Conservation (phyloP, 331 rosid species). For the Malus hybrid region DNA sequence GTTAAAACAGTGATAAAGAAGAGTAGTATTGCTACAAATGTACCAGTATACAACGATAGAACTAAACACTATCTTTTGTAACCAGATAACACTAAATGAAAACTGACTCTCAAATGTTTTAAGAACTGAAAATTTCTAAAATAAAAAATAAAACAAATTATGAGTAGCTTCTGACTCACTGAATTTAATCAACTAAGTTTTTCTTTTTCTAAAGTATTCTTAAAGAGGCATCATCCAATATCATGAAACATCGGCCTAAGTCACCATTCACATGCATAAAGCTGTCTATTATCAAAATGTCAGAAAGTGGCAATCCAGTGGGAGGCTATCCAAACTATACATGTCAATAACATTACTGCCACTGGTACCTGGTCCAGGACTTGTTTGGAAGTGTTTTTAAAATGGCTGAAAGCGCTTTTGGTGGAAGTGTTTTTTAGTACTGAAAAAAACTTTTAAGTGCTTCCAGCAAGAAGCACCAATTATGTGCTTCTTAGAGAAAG, state of each 20-base stretch:
- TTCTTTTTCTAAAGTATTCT: neutral
- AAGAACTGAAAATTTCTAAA: neutral
- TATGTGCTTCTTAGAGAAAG: too few species aligned
- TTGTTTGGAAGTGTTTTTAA: too few species aligned
- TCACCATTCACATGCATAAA: neutral
- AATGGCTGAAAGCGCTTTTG: too few species aligned
- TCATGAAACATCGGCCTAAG: neutral
- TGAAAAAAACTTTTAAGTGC: too few species aligned
- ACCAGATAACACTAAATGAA: neutral
- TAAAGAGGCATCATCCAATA: neutral
- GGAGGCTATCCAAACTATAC: neutral
- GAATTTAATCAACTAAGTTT: neutral
- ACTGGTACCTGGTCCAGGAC: neutral
- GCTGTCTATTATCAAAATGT: neutral
- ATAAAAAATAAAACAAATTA: neutral
- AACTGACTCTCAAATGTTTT: neutral
- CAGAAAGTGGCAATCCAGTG: neutral
- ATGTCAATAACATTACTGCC: neutral
- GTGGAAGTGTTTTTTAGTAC: too few species aligned
- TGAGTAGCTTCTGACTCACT: neutral
- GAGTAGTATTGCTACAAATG: neutral
- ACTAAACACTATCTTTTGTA: neutral
- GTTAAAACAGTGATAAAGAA: slow-evolving; percentile 7
- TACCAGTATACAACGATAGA: neutral
- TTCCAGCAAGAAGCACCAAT: too few species aligned